Evolutionary conservation across 495 filamentous ascomycete species (phyloP).

Genomic region (Daldinia caldariorum): DNA sequence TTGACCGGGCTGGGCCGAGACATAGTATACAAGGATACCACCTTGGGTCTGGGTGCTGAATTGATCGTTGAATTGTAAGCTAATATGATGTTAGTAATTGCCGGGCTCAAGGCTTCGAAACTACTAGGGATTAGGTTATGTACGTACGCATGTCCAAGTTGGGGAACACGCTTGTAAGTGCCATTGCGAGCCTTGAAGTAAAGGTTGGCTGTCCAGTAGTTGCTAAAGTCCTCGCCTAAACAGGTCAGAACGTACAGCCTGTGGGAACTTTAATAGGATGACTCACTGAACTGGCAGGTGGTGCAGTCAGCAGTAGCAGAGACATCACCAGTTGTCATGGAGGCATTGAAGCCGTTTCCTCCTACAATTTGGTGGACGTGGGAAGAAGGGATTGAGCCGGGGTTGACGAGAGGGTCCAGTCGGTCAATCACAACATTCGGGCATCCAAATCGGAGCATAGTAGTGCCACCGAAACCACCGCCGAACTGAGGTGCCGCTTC

Average conservation of each 20-base stretch:
- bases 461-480: slow-evolving; percentile 46
- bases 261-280: no score
- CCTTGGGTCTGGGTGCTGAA: slow-evolving; percentile 60
- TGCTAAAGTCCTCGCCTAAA: slow-evolving; percentile 54
- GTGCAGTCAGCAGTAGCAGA: slow-evolving; percentile 53
- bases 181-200: slow-evolving; percentile 64
- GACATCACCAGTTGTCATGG: slow-evolving; percentile 56
- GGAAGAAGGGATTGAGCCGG: slow-evolving; percentile 50
- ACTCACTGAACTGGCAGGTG: slow-evolving; percentile 52
- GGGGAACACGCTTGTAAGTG: slow-evolving; percentile 61
- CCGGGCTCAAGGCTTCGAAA: no score
- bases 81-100: slow-evolving; percentile 14
- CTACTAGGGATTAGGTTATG: not conserved
- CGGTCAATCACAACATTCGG: slow-evolving; percentile 56
- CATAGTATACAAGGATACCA: slow-evolving; percentile 64
- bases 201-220: slow-evolving; percentile 65
- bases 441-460: slow-evolving; percentile 61
- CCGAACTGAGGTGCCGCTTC: slow-evolving; percentile 53
- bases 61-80: slow-evolving; percentile 57
- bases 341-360: slow-evolving; percentile 57
- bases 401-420: slow-evolving; percentile 57
- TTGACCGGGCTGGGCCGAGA: slow-evolving; percentile 60
- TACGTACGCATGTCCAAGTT: slow-evolving; percentile 53
- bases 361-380: slow-evolving; percentile 61
- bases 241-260: no score